Evolutionary conservation across 352 stramenopile genomes (phyloP).

Genomic region (Phytophthora palmivora): DNA sequence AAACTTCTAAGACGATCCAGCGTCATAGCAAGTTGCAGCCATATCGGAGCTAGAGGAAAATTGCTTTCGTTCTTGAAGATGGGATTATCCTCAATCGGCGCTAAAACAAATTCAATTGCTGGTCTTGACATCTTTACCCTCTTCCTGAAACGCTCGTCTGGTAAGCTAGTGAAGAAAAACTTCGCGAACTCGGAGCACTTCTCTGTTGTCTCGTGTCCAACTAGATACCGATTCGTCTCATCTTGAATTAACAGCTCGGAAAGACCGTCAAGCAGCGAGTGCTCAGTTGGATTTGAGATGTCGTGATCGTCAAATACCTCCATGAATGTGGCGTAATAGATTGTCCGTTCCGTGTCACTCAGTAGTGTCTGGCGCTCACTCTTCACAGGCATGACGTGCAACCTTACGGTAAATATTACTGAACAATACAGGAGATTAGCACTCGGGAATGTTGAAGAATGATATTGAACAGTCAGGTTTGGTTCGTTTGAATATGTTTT

Average conservation of each 20-base stretch:
- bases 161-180: background rate
- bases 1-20: background rate
- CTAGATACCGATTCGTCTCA: background rate
- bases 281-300: background rate
- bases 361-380: background rate
- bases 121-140: background rate
- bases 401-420: background rate
- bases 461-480: background rate
- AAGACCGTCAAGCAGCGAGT: background rate
- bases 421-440: background rate
- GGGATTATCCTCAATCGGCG: too few relatives aligned
- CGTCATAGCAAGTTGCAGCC: background rate
- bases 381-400: background rate
- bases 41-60: background rate
- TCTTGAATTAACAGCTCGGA: background rate
- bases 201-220: background rate
- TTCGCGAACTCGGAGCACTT: background rate
- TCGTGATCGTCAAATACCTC: background rate
- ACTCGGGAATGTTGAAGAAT: background rate
- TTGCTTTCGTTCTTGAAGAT: too few relatives aligned
- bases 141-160: background rate
- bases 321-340: background rate
- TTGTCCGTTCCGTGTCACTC: background rate
- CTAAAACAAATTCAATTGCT: background rate
- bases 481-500: background rate